A percentile compares a stretch with the other conserved stretches of the same genome.
Evolutionary conservation across 129 eudicot species (phyloP).

Genomic region (Flaveria brownii): DNA sequence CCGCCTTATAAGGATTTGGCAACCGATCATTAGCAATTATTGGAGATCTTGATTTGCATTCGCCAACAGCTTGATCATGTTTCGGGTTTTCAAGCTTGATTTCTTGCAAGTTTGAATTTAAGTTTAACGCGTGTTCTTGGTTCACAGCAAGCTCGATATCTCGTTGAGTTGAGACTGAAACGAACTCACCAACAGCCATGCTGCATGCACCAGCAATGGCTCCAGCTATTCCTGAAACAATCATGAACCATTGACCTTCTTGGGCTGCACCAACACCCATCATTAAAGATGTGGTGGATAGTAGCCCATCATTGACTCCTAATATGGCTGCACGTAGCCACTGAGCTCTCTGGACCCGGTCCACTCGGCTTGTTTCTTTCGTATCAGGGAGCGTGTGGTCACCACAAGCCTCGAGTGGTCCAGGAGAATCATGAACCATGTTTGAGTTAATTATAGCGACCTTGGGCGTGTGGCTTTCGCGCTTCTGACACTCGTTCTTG

Average conservation of each 20-base stretch:
- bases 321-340: conserved; percentile 64
- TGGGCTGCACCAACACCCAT: conserved; percentile 65
- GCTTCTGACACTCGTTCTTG: conserved; percentile 26
- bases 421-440: conserved; percentile 36
- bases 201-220: conserved; percentile 69
- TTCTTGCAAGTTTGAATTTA: conserved; percentile 21
- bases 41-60: conserved; percentile 34
- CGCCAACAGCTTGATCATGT: background rate
- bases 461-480: conserved; percentile 29
- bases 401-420: conserved; percentile 42
- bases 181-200: conserved; percentile 72
- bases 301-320: conserved; percentile 62
- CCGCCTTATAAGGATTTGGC: conserved; percentile 69
- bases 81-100: conserved; percentile 36
- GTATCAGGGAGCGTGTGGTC: conserved; percentile 39
- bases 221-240: conserved; percentile 63
- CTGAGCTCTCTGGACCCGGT: conserved; percentile 49
- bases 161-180: conserved; percentile 64
- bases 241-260: conserved; percentile 60
- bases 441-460: background rate
- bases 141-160: conserved; percentile 42
- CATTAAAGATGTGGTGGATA: conserved; percentile 65
- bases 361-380: conserved; percentile 21
- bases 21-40: conserved; percentile 19
- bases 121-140: conserved; percentile 20